Evolutionary conservation across 257 asterid genomes (phyloP).

Genomic region (Plectranthus barbatus): DNA sequence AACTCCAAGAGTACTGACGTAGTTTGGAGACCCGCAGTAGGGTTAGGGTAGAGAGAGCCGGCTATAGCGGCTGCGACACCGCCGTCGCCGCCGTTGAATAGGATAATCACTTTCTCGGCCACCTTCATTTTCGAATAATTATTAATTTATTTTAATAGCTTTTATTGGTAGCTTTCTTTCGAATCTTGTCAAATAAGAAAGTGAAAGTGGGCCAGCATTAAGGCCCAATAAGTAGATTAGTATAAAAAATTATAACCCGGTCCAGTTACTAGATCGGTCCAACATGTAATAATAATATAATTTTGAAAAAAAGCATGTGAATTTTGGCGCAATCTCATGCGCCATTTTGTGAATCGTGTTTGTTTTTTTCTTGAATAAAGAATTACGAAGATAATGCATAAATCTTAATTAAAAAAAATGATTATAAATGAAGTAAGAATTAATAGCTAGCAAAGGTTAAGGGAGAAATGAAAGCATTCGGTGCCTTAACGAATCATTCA

Average conservation of each 20-base stretch:
- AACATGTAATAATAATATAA: too few species aligned
- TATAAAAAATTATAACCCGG: neutral
- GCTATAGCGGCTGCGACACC: constrained; percentile 45
- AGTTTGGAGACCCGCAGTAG: constrained; percentile 29
- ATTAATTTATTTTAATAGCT: neutral
- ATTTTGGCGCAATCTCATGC: too few species aligned
- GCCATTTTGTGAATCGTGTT: too few species aligned
- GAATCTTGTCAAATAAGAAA: neutral
- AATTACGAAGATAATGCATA: too few species aligned
- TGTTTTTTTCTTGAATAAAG: too few species aligned
- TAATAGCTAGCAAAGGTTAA: neutral
- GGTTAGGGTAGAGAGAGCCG: constrained; percentile 42
- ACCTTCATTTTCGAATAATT: constrained; percentile 41
- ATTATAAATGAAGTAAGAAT: neutral
- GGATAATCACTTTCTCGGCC: constrained; percentile 48
- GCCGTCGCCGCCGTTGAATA: constrained; percentile 53
- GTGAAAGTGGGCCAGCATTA: neutral
- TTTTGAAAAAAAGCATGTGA: too few species aligned
- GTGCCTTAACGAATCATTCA: constrained; percentile 33
- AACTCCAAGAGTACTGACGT: constrained; percentile 26
- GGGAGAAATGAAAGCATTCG: constrained; percentile 17
- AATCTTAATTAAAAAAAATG: too few species aligned
- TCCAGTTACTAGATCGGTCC: neutral
- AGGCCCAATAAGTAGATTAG: neutral
- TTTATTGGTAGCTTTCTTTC: neutral